These are phyloP conservation scores for Brassica nigra DNA, from an alignment of 345 rosid species.

Conservation along the genomic window DNA sequence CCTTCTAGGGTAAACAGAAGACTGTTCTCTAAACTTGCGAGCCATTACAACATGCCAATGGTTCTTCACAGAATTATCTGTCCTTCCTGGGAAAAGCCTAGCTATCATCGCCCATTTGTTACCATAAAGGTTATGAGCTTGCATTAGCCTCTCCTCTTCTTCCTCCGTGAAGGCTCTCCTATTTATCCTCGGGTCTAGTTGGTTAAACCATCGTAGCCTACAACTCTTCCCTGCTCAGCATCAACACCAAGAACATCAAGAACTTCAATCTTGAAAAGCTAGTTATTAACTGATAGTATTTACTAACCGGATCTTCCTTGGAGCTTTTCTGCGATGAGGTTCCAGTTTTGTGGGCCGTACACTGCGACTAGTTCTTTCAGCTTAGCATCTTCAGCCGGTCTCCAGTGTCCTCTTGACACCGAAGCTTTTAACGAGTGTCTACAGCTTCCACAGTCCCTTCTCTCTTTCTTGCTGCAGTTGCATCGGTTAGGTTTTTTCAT, in stretches of 20 bases:
- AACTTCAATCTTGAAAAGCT: not conserved
- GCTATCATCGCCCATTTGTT: slow-evolving; percentile 50
- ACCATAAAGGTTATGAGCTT: slow-evolving; percentile 43
- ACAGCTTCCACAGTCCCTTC: slow-evolving; percentile 1
- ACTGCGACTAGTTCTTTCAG: slow-evolving; percentile 78
- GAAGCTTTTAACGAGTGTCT: slow-evolving; percentile 27
- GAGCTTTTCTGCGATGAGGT: slow-evolving; percentile 81
- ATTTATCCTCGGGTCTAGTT: slow-evolving; percentile 42
- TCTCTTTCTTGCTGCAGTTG: slow-evolving; percentile 24
- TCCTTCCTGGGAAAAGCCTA: slow-evolving; percentile 46
- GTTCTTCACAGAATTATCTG: slow-evolving; percentile 46
- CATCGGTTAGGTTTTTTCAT: slow-evolving; percentile 19
- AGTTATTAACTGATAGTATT: not conserved
- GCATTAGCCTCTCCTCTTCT: slow-evolving; percentile 43
- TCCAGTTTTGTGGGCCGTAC: slow-evolving; percentile 96
- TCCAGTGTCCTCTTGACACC: slow-evolving; percentile 82
- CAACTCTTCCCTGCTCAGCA: slow-evolving; percentile 42
- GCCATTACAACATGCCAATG: slow-evolving; percentile 48
- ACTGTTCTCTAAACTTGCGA: slow-evolving; percentile 43
- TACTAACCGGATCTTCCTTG: slow-evolving; percentile 83
- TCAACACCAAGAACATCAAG: slow-evolving; percentile 1
- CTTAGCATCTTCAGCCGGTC: slow-evolving; percentile 84
- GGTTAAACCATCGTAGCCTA: slow-evolving; percentile 47
- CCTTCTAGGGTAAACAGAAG: slow-evolving; percentile 35
- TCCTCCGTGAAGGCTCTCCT: slow-evolving; percentile 42